phyloP scores from a whole-genome alignment of 2,329 filamentous ascomycete species.

The Chaetomiaceae sp. region DNA sequence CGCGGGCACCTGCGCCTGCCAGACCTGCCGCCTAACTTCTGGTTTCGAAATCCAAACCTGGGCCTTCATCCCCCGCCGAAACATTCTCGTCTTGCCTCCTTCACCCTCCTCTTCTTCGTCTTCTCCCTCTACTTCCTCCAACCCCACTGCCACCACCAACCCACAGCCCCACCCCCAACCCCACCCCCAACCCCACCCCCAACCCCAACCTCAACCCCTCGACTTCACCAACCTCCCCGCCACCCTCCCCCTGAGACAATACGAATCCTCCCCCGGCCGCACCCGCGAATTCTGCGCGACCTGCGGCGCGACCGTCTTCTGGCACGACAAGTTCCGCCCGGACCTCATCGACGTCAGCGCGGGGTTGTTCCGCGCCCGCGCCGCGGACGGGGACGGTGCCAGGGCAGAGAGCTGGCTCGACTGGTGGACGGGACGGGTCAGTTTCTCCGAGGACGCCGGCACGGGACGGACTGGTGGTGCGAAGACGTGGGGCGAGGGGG shows the following conservation, averaged over 20 bases:
- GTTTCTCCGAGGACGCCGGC: constrained; percentile 52
- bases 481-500: constrained; percentile 25
- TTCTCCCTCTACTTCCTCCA: neutral
- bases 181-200: neutral
- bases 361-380: constrained; percentile 54
- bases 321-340: constrained; percentile 49
- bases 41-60: constrained; percentile 63
- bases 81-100: constrained; percentile 37
- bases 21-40: constrained; percentile 54
- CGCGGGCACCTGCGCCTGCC: constrained; percentile 57
- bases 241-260: constrained; percentile 43
- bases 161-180: neutral
- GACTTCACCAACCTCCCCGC: constrained; percentile 34
- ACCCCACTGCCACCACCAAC: neutral
- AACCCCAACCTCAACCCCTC: constrained; percentile 25
- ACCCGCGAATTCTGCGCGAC: constrained; percentile 55
- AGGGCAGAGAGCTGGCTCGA: constrained; percentile 55
- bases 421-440: constrained; percentile 56
- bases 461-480: constrained; percentile 29
- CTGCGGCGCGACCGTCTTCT: constrained; percentile 63
- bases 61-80: constrained; percentile 58
- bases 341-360: constrained; percentile 60
- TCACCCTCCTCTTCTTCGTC: constrained; percentile 18
- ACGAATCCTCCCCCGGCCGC: constrained; percentile 50
- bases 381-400: constrained; percentile 40